These are phyloP conservation scores for Diutina siamensis DNA, from an alignment of 1,139 yeast species.

Conservation along the genomic window DNA sequence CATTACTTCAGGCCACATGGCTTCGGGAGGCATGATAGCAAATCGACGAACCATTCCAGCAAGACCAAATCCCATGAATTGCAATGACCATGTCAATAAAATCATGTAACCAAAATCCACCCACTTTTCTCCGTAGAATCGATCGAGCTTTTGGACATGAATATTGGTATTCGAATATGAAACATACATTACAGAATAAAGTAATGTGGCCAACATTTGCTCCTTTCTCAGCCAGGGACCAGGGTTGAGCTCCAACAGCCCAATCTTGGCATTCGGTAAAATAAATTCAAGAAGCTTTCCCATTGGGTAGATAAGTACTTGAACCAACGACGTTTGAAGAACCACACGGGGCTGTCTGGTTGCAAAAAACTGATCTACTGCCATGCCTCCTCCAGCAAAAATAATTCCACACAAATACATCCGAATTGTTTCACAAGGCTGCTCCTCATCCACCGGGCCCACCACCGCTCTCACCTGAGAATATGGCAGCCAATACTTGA, in stretches of 20 bases:
- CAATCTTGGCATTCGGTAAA: slow-evolving; percentile 38
- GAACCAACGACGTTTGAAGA: slow-evolving; percentile 27
- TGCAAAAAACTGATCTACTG: slow-evolving; percentile 45
- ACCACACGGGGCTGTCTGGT: slow-evolving; percentile 44
- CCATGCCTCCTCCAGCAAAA: slow-evolving; percentile 46
- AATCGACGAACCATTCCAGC: slow-evolving; percentile 28
- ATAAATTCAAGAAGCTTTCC: slow-evolving; percentile 29
- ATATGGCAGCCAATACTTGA: slow-evolving; percentile 47
- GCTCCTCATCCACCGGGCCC: slow-evolving; percentile 37
- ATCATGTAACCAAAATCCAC: slow-evolving; percentile 35
- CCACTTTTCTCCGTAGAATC: slow-evolving; percentile 30
- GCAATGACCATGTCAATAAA: slow-evolving; percentile 29
- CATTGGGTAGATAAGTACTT: slow-evolving; percentile 35
- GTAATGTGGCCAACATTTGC: slow-evolving; percentile 48
- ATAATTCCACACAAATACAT: slow-evolving; percentile 43
- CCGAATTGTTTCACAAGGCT: slow-evolving; percentile 45
- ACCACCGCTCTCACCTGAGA: slow-evolving; percentile 54
- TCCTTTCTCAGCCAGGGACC: slow-evolving; percentile 62
- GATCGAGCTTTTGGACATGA: slow-evolving; percentile 15
- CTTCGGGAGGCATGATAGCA: slow-evolving; percentile 40
- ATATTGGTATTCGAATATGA: slow-evolving; percentile 34
- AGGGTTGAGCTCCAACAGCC: slow-evolving; percentile 30
- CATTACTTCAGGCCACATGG: slow-evolving; percentile 46
- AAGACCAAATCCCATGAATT: slow-evolving; percentile 5
- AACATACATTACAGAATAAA: slow-evolving; percentile 27